A percentile compares a stretch with the other conserved stretches of the same genome.
These are phyloP conservation scores for Candida rishiriensis DNA, from an alignment of 805 yeast species.

Conservation along the genomic window DNA sequence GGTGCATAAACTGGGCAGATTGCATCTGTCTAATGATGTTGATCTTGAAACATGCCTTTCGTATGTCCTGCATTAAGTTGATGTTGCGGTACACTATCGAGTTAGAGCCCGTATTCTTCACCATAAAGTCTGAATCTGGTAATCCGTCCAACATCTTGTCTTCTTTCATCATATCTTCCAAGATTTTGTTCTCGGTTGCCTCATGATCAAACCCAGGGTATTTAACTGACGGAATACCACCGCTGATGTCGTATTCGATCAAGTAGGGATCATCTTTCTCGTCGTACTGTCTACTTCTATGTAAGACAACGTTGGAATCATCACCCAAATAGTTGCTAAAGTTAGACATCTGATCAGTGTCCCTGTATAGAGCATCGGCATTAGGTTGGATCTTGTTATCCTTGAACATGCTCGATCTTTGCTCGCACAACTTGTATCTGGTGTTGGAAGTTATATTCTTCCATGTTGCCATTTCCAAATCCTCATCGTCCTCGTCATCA, in stretches of 20 bases:
- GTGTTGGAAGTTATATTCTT: conserved; percentile 74
- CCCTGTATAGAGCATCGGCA: conserved; percentile 65
- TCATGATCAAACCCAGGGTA: conserved; percentile 49
- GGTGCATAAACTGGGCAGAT: conserved; percentile 69
- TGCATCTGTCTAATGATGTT: conserved; percentile 88
- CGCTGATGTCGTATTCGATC: conserved; percentile 79
- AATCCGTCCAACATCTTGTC: conserved; percentile 32
- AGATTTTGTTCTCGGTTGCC: conserved; percentile 38
- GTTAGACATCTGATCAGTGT: conserved; percentile 63
- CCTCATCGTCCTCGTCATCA: conserved; percentile 55
- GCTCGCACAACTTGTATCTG: conserved; percentile 68
- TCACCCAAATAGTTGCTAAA: conserved; percentile 44
- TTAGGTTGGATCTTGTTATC: conserved; percentile 55
- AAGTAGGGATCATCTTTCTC: conserved; percentile 62
- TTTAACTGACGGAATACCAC: conserved; percentile 67
- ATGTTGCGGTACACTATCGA: conserved; percentile 62
- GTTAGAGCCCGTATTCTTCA: conserved; percentile 53
- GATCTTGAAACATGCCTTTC: conserved; percentile 85
- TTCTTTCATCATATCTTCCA: conserved; percentile 31
- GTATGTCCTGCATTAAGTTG: conserved; percentile 76
- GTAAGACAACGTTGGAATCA: conserved; percentile 28
- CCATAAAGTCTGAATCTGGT: conserved; percentile 37
- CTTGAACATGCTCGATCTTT: conserved; percentile 63
- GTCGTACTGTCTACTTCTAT: conserved; percentile 32
- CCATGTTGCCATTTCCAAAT: conserved; percentile 80